phyloP scores from a whole-genome alignment of 352 stramenopile species.

The Phytopythium oedochilum region DNA sequence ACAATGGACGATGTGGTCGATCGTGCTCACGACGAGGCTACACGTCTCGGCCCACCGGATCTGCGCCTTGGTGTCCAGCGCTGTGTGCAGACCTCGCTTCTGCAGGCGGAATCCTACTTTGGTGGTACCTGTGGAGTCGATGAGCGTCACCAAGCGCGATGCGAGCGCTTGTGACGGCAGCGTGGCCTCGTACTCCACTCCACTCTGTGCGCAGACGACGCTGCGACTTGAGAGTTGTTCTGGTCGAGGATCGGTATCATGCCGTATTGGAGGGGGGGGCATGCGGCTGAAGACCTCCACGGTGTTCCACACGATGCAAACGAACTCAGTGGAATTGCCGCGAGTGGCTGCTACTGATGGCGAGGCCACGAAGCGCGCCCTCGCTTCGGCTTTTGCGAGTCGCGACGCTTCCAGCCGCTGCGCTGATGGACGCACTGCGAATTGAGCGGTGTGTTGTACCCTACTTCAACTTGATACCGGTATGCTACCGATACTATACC shows the following conservation, averaged over 20 bases:
- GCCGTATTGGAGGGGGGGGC: not conserved
- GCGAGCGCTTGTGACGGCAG: not conserved
- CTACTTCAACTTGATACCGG: no score
- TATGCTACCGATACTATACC: no score
- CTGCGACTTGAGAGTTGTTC: not conserved
- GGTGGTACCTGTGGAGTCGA: not conserved
- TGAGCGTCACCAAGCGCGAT: not conserved
- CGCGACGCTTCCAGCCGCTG: no score
- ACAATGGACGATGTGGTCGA: slow-evolving; percentile 18
- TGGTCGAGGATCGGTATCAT: not conserved
- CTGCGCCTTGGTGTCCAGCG: not conserved
- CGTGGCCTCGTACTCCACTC: not conserved
- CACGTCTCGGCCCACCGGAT: not conserved
- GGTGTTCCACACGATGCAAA: slow-evolving; percentile 6
- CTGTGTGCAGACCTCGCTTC: not conserved
- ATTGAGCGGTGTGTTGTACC: no score
- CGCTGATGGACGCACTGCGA: no score
- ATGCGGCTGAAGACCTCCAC: not conserved
- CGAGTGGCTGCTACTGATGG: no score
- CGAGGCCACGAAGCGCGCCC: no score
- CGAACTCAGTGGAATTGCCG: no score
- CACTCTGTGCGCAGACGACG: not conserved
- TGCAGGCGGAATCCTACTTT: not conserved
- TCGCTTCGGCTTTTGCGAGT: no score
- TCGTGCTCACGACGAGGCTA: slow-evolving; percentile 9